Conservation (phyloP, 805 yeast genomes). For the Yamadazyma takamatsuzukensis region DNA sequence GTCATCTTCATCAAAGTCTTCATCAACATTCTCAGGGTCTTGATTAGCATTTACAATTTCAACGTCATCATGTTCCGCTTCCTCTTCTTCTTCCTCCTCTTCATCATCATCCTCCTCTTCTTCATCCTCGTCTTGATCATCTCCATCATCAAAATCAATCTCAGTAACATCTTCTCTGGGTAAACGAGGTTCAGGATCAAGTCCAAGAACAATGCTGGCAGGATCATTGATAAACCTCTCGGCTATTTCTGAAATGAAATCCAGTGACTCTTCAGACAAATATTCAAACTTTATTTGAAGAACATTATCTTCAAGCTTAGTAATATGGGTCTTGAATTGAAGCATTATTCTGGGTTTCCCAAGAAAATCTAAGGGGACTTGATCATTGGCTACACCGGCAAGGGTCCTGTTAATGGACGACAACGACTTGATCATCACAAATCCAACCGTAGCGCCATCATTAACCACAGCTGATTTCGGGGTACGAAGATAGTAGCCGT, state of each 20-base stretch:
- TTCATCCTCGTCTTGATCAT: constrained; percentile 1
- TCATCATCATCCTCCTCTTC: constrained; percentile 1
- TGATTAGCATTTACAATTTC: constrained; percentile 2
- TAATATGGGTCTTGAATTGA: constrained; percentile 15
- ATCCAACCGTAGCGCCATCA: constrained; percentile 30
- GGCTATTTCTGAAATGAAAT: neutral
- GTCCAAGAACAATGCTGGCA: too few relatives aligned
- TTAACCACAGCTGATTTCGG: constrained; percentile 13
- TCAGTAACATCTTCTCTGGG: constrained; percentile 4
- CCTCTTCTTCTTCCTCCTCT: constrained; percentile 1
- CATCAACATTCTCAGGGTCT: constrained; percentile 1
- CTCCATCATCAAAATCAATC: constrained; percentile 3
- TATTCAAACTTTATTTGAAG: too few relatives aligned
- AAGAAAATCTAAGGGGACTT: constrained; percentile 20
- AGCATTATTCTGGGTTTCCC: constrained; percentile 19
- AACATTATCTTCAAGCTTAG: too few relatives aligned
- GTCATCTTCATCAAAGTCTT: constrained; percentile 4
- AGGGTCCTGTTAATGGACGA: neutral
- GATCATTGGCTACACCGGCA: neutral
- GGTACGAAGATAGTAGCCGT: constrained; percentile 21
- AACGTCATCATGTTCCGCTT: neutral
- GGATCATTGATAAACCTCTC: neutral
- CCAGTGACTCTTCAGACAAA: neutral
- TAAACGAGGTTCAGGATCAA: too few relatives aligned
- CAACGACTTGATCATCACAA: constrained; percentile 31